Conservation (phyloP, 2,329 filamentous ascomycete species). For the Nigrospora sphaerica region DNA sequence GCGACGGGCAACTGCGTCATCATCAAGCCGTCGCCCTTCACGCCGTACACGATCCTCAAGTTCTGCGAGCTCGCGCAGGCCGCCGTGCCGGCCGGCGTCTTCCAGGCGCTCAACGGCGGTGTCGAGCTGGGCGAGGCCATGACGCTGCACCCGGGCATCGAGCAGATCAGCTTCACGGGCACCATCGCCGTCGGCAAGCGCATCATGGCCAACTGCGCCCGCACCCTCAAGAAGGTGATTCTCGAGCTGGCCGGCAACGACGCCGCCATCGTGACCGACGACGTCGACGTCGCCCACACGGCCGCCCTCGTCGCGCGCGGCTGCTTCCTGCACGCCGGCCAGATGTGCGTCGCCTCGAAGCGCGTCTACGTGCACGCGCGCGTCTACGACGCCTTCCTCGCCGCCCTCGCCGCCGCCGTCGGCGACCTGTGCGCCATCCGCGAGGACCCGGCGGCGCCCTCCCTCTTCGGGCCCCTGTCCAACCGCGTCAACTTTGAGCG, state of each 20-base stretch:
- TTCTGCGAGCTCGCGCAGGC: constrained; percentile 40
- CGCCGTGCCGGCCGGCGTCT: constrained; percentile 46
- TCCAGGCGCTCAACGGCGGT: constrained; percentile 48
- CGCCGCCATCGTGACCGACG: constrained; percentile 43
- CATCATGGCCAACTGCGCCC: constrained; percentile 40
- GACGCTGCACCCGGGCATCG: constrained; percentile 45
- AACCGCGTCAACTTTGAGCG: constrained; percentile 60
- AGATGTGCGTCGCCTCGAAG: constrained; percentile 51
- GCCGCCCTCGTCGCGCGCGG: constrained; percentile 36
- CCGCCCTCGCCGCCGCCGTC: background rate
- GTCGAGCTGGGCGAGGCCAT: constrained; percentile 46
- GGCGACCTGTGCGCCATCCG: constrained; percentile 23
- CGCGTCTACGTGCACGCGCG: constrained; percentile 54
- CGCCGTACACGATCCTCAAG: constrained; percentile 44
- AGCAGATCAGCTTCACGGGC: constrained; percentile 53
- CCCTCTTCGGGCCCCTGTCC: constrained; percentile 51
- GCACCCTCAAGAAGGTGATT: constrained; percentile 46
- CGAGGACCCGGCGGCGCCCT: constrained; percentile 18
- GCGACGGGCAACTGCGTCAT: constrained; percentile 48
- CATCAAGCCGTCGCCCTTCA: constrained; percentile 52
- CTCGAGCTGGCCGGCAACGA: constrained; percentile 50
- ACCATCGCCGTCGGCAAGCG: constrained; percentile 42
- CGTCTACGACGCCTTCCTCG: constrained; percentile 49
- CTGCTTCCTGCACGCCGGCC: constrained; percentile 45
- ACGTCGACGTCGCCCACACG: constrained; percentile 40